phyloP scores from a whole-genome alignment of 2,329 filamentous ascomycete species.

The Colletotrichum tofieldiae region DNA sequence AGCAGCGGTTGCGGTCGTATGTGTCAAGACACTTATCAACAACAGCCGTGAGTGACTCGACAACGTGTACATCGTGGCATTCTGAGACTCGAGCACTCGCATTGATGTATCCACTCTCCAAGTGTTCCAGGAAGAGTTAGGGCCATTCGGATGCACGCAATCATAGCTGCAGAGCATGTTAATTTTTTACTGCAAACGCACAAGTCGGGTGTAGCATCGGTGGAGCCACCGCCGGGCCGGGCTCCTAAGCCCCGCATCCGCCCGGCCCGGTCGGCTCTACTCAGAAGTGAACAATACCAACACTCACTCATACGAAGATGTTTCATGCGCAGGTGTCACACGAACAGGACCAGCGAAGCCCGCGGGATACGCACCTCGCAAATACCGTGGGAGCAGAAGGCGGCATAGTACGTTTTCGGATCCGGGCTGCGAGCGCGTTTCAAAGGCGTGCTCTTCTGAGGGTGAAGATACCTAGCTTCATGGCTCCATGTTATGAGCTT shows the following conservation, averaged over 20 bases:
- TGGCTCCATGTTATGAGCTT: too few relatives aligned
- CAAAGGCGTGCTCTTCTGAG: too few relatives aligned
- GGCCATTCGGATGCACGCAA: conserved; percentile 40
- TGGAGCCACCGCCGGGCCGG: neutral
- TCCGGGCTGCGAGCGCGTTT: too few relatives aligned
- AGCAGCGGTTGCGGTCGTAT: neutral
- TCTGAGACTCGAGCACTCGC: neutral
- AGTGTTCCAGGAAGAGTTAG: conserved; percentile 36
- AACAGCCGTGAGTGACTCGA: neutral
- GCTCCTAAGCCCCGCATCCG: neutral
- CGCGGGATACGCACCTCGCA: too few relatives aligned
- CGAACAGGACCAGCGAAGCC: too few relatives aligned
- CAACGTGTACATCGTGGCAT: neutral
- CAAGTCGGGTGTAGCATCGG: neutral
- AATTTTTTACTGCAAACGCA: conserved; percentile 11
- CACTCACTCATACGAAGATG: too few relatives aligned
- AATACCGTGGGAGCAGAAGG: too few relatives aligned
- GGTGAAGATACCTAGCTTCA: too few relatives aligned
- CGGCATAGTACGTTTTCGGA: too few relatives aligned
- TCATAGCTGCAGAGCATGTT: conserved; percentile 30
- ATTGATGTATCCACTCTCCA: conserved; percentile 42
- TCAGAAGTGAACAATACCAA: too few relatives aligned
- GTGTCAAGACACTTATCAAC: neutral
- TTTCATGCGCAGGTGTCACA: too few relatives aligned
- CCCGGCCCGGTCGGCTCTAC: conserved; percentile 10